These are phyloP conservation scores for Candida easanensis DNA, from an alignment of 805 yeast species.

Conservation along the genomic window DNA sequence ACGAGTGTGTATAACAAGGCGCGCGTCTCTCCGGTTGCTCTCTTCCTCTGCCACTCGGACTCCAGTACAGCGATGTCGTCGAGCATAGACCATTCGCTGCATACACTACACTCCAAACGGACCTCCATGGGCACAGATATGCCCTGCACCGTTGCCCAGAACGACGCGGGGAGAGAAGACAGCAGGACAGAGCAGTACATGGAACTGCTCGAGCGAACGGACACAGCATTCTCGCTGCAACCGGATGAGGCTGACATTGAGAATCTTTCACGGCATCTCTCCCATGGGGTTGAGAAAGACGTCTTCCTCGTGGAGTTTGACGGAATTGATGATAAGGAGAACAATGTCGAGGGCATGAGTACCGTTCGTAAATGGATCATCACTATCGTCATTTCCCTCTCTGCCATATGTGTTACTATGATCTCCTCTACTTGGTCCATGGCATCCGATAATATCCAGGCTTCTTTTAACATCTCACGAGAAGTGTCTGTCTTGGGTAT, in stretches of 20 bases:
- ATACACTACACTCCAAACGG: too few species aligned
- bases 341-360: conserved; percentile 36
- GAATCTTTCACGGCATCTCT: conserved; percentile 12
- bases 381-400: conserved; percentile 48
- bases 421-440: conserved; percentile 69
- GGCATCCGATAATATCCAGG: conserved; percentile 49
- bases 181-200: not conserved
- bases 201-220: conserved; percentile 1
- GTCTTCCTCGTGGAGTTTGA: conserved; percentile 31
- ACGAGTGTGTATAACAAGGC: too few species aligned
- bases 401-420: conserved; percentile 62
- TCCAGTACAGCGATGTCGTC: too few species aligned
- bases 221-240: conserved; percentile 10
- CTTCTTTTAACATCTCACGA: conserved; percentile 46
- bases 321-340: conserved; percentile 29
- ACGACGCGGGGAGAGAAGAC: not conserved
- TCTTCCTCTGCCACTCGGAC: too few species aligned
- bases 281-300: conserved; percentile 7
- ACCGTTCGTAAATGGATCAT: conserved; percentile 52
- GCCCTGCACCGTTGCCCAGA: too few species aligned
- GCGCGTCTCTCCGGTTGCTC: too few species aligned
- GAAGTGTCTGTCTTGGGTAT: conserved; percentile 58
- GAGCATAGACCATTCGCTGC: too few species aligned
- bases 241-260: conserved; percentile 24
- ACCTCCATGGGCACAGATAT: too few species aligned